Conservation (phyloP, 1,139 yeast genomes). For the Protomyces inundatus region DNA sequence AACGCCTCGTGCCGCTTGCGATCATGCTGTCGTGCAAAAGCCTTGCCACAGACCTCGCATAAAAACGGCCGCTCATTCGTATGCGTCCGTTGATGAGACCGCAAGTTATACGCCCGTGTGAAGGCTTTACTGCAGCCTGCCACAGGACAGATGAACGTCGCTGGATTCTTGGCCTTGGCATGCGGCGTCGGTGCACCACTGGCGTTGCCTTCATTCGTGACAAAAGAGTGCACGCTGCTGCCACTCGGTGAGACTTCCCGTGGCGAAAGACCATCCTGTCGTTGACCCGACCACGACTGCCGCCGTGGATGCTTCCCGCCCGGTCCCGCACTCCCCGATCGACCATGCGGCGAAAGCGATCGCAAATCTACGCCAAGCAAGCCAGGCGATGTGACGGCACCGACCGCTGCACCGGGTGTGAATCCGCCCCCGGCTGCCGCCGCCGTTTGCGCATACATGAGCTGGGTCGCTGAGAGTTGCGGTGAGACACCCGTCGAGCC, state of each 20-base stretch:
- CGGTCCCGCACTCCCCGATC: background rate
- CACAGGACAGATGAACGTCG: conserved; percentile 72
- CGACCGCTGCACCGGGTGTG: background rate
- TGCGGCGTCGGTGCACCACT: conserved; percentile 30
- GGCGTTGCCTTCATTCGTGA: background rate
- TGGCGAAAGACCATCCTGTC: background rate
- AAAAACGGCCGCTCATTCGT: conserved; percentile 89
- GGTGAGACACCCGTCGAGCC: background rate
- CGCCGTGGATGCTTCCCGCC: conserved; percentile 1
- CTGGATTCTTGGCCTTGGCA: conserved; percentile 68
- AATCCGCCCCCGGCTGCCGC: background rate
- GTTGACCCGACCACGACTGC: conserved; percentile 9
- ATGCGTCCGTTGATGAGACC: conserved; percentile 87
- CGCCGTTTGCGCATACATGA: too few relatives aligned
- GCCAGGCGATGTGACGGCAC: background rate
- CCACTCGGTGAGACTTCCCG: background rate
- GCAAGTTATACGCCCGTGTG: conserved; percentile 85
- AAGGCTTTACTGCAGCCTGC: conserved; percentile 67
- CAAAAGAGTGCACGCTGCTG: background rate
- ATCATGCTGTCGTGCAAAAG: conserved; percentile 95
- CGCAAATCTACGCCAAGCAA: background rate
- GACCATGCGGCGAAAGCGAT: background rate
- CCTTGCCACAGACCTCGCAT: conserved; percentile 83
- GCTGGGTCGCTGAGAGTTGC: background rate
- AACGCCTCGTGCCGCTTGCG: conserved; percentile 88